Evolutionary conservation across 345 rosid species (phyloP).

Genomic region (Bretschneidera sinensis): DNA sequence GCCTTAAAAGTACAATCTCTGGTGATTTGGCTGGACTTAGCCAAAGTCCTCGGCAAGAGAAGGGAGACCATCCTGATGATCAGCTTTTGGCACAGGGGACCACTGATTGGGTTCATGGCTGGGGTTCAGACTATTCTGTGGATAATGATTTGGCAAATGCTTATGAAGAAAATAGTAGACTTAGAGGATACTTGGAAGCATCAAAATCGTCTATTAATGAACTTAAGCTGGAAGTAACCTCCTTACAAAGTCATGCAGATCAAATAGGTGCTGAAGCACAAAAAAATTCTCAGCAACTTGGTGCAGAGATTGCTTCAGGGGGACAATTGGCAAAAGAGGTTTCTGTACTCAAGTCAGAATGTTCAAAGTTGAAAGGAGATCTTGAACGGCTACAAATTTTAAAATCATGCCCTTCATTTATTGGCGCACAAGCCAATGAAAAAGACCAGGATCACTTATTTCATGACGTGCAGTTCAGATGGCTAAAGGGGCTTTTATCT

Average conservation of each 20-base stretch:
- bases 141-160: constrained; percentile 60
- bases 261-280: constrained; percentile 67
- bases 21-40: constrained; percentile 69
- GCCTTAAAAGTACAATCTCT: constrained; percentile 62
- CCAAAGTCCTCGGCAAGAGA: constrained; percentile 55
- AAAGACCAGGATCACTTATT: constrained; percentile 32
- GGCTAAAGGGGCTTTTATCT: constrained; percentile 62
- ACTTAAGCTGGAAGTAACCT: constrained; percentile 67
- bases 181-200: constrained; percentile 70
- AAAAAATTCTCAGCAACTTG: constrained; percentile 61
- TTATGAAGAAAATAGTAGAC: constrained; percentile 70
- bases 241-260: constrained; percentile 63
- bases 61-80: constrained; percentile 47
- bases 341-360: constrained; percentile 69
- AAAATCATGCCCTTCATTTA: constrained; percentile 32
- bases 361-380: constrained; percentile 69
- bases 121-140: constrained; percentile 64
- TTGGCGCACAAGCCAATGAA: constrained; percentile 23
- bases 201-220: constrained; percentile 75
- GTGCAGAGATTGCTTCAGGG: constrained; percentile 77
- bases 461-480: constrained; percentile 49
- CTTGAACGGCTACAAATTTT: constrained; percentile 40
- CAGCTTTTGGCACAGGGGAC: constrained; percentile 39
- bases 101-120: constrained; percentile 57
- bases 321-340: constrained; percentile 71